phyloP scores from a whole-genome alignment of 163 green algal genomes.

The Chloromonas sp. region DNA sequence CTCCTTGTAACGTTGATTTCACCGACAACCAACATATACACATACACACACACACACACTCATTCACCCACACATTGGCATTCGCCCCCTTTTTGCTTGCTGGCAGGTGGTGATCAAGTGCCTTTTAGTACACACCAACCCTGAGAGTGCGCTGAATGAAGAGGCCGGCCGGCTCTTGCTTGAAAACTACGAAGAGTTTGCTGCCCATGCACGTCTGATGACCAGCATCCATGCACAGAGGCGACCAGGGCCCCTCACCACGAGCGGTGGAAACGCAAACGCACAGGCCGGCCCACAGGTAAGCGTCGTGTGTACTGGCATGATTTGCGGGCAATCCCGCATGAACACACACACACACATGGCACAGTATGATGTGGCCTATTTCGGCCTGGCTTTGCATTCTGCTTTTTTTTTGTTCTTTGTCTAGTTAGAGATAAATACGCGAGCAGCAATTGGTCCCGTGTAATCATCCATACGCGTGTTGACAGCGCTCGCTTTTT shows the following conservation, averaged over 20 bases:
- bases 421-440: no score
- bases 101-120: slow-evolving; percentile 84
- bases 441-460: not conserved
- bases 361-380: slow-evolving; percentile 8
- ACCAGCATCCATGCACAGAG: slow-evolving; percentile 79
- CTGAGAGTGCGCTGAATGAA: slow-evolving; percentile 95
- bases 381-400: no score
- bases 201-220: slow-evolving; percentile 79
- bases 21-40: no score
- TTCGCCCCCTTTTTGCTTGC: no score
- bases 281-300: not conserved
- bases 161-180: slow-evolving; percentile 92
- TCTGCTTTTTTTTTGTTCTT: no score
- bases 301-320: not conserved
- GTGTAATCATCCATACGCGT: not conserved
- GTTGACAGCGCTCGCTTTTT: no score
- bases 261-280: slow-evolving; percentile 54
- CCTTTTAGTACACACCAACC: slow-evolving; percentile 90
- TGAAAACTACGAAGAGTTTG: slow-evolving; percentile 79
- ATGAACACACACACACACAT: slow-evolving; percentile 15
- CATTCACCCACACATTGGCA: no score
- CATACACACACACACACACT: no score
- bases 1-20: no score
- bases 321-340: not conserved
- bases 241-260: slow-evolving; percentile 43